These are phyloP conservation scores for Parascedosporium putredinis DNA, from an alignment of 2,329 filamentous ascomycete species.

Conservation along the genomic window DNA sequence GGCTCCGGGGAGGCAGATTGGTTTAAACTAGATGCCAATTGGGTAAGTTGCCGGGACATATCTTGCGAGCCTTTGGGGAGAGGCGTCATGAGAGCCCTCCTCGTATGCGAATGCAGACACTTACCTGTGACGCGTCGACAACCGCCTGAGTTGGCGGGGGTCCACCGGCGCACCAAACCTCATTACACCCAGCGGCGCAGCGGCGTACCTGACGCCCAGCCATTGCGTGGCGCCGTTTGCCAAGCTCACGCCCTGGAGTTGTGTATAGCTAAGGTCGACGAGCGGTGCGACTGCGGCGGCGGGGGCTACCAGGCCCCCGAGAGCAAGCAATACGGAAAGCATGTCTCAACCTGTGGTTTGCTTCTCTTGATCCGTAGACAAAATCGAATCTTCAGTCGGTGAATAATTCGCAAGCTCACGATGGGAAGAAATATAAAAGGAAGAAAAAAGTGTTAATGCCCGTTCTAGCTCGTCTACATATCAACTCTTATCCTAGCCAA, in stretches of 20 bases:
- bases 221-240: constrained; percentile 55
- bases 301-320: not conserved
- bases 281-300: constrained; percentile 4
- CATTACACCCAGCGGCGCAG: constrained; percentile 52
- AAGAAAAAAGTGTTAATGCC: too few species aligned
- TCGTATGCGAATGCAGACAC: too few species aligned
- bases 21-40: constrained; percentile 15
- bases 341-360: not conserved
- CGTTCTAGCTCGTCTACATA: too few species aligned
- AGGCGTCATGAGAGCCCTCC: too few species aligned
- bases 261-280: constrained; percentile 57
- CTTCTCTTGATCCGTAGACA: too few species aligned
- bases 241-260: constrained; percentile 47
- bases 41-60: too few species aligned
- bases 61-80: too few species aligned
- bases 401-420: too few species aligned
- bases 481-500: too few species aligned
- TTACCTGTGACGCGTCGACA: constrained; percentile 46
- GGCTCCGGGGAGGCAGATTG: constrained; percentile 22
- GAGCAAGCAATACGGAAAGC: not conserved
- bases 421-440: too few species aligned
- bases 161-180: constrained; percentile 60
- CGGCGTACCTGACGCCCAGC: constrained; percentile 67
- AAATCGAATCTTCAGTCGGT: too few species aligned
- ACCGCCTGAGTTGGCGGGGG: constrained; percentile 36